These are phyloP conservation scores for Cladorrhinum sp. DNA, from an alignment of 2,329 filamentous ascomycete species.

Conservation along the genomic window DNA sequence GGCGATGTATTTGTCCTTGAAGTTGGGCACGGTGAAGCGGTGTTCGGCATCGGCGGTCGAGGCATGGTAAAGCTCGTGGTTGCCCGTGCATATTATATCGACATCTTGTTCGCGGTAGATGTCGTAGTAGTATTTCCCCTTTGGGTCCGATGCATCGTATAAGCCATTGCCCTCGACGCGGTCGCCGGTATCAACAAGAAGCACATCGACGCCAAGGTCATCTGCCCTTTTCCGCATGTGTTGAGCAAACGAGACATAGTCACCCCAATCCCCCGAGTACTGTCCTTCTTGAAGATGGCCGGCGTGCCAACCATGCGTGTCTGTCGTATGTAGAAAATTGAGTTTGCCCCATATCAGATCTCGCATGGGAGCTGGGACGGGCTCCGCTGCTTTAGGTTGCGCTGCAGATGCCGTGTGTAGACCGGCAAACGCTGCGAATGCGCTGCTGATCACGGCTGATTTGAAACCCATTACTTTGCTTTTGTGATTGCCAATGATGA, in stretches of 20 bases:
- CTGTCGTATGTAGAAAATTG: conserved; percentile 95
- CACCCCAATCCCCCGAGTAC: conserved; percentile 95
- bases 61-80: conserved; percentile 89
- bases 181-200: conserved; percentile 96
- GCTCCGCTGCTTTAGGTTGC: conserved; percentile 77
- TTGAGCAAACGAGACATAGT: conserved; percentile 89
- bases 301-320: conserved; percentile 93
- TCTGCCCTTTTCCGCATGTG: conserved; percentile 80
- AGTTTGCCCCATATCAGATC: conserved; percentile 88
- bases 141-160: conserved; percentile 84
- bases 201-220: conserved; percentile 71
- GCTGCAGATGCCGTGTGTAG: conserved; percentile 42
- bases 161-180: conserved; percentile 90
- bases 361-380: conserved; percentile 77
- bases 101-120: conserved; percentile 80
- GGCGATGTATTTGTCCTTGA: conserved; percentile 74
- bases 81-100: conserved; percentile 82
- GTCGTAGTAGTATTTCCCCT: conserved; percentile 83
- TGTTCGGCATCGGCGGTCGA: conserved; percentile 77
- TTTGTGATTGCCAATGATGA: background rate
- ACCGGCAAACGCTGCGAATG: conserved; percentile 33
- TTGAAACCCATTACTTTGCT: conserved; percentile 29
- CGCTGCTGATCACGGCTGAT: conserved; percentile 36
- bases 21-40: conserved; percentile 76
- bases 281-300: conserved; percentile 91